Evolutionary conservation across 495 filamentous ascomycete genomes (phyloP).

Genomic region (Tuber aestivum): DNA sequence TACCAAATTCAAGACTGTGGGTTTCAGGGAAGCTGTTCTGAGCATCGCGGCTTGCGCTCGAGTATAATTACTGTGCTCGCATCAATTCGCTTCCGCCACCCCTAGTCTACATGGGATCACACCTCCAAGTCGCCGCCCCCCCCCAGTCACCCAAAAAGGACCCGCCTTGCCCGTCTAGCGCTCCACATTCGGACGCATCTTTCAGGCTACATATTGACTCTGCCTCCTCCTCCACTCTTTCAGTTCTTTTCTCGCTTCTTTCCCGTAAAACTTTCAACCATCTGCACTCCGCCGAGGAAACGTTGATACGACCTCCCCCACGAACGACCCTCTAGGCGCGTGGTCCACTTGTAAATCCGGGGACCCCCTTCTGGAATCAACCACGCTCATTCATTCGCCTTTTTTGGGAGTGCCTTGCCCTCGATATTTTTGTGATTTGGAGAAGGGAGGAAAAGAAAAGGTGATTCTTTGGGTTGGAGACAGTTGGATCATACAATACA

Average conservation of each 20-base stretch:
- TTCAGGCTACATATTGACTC: slow-evolving; percentile 1
- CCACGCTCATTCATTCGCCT: neutral
- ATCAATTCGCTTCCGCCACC: neutral
- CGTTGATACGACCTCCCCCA: neutral
- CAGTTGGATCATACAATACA: slow-evolving; percentile 1
- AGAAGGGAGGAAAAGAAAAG: neutral
- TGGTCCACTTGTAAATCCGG: neutral
- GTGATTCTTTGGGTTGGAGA: neutral
- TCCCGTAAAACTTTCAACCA: neutral
- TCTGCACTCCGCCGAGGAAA: slow-evolving; percentile 1
- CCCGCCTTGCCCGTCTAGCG: neutral
- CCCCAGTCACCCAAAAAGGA: neutral
- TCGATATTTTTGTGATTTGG: neutral
- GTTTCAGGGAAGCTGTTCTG: neutral
- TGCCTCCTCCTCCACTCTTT: neutral
- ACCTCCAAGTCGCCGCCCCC: neutral
- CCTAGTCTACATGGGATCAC: neutral
- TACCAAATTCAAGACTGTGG: neutral
- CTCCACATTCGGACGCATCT: neutral
- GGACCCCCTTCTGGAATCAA: neutral
- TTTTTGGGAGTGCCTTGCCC: neutral
- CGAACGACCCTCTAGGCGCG: neutral
- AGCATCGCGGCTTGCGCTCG: neutral
- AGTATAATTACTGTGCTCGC: neutral
- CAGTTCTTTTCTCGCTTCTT: neutral